A percentile compares a stretch with the other conserved stretches of the same genome.
These are phyloP conservation scores for Fusarium zealandicum DNA, from an alignment of 2,329 filamentous ascomycete species.

Conservation along the genomic window DNA sequence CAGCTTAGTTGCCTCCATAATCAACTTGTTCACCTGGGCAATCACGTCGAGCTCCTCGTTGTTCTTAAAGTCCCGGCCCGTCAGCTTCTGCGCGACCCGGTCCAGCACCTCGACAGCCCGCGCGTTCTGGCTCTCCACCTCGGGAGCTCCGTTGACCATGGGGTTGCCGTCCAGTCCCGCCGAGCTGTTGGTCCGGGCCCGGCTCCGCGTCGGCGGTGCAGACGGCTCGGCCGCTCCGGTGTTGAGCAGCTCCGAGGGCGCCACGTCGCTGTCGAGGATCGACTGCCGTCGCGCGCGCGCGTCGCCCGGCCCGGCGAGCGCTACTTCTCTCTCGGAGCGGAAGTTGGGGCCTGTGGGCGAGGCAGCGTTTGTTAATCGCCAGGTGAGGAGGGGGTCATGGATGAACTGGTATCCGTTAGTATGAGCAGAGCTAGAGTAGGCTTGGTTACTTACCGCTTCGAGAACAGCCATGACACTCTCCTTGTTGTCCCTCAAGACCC, in stretches of 20 bases:
- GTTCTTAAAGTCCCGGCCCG: constrained; percentile 88
- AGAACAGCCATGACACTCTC: constrained; percentile 98
- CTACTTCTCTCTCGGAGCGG: constrained; percentile 64
- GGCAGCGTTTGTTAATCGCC: constrained; percentile 77
- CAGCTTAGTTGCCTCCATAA: constrained; percentile 93
- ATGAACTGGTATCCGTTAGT: constrained; percentile 73
- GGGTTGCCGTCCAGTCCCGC: constrained; percentile 47
- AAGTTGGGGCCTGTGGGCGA: constrained; percentile 73
- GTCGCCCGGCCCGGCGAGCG: constrained; percentile 56
- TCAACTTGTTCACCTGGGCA: constrained; percentile 91
- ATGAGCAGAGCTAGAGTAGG: too few relatives aligned
- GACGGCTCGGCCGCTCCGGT: constrained; percentile 52
- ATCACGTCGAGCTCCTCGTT: constrained; percentile 84
- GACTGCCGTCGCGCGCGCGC: constrained; percentile 70
- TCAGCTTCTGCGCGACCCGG: constrained; percentile 94
- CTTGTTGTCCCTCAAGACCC: constrained; percentile 94
- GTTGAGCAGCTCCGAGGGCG: constrained; percentile 65
- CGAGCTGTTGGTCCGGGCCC: constrained; percentile 68
- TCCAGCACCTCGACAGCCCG: constrained; percentile 89
- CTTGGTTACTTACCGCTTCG: constrained; percentile 78
- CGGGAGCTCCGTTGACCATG: constrained; percentile 50
- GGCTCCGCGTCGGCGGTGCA: constrained; percentile 57
- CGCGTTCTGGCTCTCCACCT: constrained; percentile 88
- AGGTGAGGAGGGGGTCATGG: constrained; percentile 97
- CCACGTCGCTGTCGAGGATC: constrained; percentile 70